Percentiles rank a stretch among this genome's conserved stretches.
These are phyloP conservation scores for Komagataella populi DNA, from an alignment of 805 yeast genomes.

Conservation along the genomic window DNA sequence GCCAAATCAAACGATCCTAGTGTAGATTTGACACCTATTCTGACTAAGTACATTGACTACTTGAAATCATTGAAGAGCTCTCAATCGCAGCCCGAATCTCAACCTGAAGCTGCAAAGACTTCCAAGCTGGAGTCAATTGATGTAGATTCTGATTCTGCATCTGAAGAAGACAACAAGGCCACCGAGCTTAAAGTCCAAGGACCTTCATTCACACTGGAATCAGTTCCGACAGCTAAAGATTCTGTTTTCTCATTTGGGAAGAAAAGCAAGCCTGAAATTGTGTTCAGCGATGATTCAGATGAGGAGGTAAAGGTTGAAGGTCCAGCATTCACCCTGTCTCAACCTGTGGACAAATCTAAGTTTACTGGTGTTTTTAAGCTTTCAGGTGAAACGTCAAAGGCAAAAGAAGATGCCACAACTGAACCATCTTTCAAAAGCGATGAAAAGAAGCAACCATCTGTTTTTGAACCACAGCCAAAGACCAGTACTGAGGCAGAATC, in stretches of 20 bases:
- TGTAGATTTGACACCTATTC: constrained; percentile 40
- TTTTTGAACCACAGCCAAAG: neutral
- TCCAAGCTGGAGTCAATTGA: constrained; percentile 3
- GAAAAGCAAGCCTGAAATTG: constrained; percentile 16
- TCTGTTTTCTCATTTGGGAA: constrained; percentile 35
- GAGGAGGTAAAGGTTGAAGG: constrained; percentile 61
- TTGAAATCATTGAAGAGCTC: constrained; percentile 22
- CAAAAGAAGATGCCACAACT: neutral
- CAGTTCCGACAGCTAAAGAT: constrained; percentile 32
- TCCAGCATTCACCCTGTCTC: constrained; percentile 41
- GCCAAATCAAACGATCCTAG: constrained; percentile 29
- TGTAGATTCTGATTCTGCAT: constrained; percentile 21
- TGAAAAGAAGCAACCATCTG: neutral
- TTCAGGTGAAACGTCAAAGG: constrained; percentile 7
- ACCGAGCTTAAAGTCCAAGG: constrained; percentile 50
- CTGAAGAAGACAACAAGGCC: constrained; percentile 20
- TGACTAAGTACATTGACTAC: constrained; percentile 46
- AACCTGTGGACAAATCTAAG: constrained; percentile 20
- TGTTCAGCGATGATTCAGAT: constrained; percentile 34
- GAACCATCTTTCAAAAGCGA: neutral
- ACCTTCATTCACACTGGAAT: constrained; percentile 40
- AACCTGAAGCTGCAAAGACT: neutral
- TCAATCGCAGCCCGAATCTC: neutral
- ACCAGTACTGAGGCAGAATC: neutral
- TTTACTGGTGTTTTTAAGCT: constrained; percentile 16